phyloP scores from a whole-genome alignment of 1,284 basidiomycete genomes.

The Filobasidium uniguttulatum region DNA sequence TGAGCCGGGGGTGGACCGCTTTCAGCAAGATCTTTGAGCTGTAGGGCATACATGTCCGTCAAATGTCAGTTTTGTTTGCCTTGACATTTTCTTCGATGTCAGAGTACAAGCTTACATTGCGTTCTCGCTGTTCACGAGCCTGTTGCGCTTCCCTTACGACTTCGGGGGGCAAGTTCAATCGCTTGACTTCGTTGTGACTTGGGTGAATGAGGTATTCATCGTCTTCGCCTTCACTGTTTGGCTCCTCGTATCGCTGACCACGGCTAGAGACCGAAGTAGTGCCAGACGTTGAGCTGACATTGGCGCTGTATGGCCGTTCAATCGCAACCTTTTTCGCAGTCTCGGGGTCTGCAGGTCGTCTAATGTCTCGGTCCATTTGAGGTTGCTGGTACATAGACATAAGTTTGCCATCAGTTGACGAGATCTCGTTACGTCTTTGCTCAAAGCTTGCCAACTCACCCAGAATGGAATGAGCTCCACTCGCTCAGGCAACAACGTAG shows the following conservation, averaged over 20 bases:
- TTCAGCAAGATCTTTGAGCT: conserved; percentile 5
- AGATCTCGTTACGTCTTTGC: no score
- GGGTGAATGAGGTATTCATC: conserved; percentile 54
- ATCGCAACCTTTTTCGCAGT: conserved; percentile 38
- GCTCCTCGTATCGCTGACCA: conserved; percentile 55
- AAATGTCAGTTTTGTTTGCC: no score
- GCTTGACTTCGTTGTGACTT: conserved; percentile 62
- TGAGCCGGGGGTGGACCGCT: conserved; percentile 1
- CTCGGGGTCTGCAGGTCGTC: conserved; percentile 33
- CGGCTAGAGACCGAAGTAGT: conserved; percentile 13
- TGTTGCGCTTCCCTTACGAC: conserved; percentile 66
- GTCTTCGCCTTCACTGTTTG: conserved; percentile 77
- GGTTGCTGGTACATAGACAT: conserved; percentile 12
- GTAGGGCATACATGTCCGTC: background rate
- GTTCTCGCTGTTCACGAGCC: conserved; percentile 68
- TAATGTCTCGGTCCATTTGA: conserved; percentile 80
- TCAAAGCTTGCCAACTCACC: conserved; percentile 90
- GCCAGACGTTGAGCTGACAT: conserved; percentile 30
- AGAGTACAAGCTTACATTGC: conserved; percentile 41
- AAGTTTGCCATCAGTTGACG: no score
- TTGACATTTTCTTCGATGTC: no score
- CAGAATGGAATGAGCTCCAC: conserved; percentile 98
- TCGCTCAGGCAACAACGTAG: conserved; percentile 78
- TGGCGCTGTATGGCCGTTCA: conserved; percentile 49
- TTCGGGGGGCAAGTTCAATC: conserved; percentile 56